These are phyloP conservation scores for Pleurotus cornucopiae DNA, from an alignment of 768 basidiomycete genomes.

Conservation along the genomic window DNA sequence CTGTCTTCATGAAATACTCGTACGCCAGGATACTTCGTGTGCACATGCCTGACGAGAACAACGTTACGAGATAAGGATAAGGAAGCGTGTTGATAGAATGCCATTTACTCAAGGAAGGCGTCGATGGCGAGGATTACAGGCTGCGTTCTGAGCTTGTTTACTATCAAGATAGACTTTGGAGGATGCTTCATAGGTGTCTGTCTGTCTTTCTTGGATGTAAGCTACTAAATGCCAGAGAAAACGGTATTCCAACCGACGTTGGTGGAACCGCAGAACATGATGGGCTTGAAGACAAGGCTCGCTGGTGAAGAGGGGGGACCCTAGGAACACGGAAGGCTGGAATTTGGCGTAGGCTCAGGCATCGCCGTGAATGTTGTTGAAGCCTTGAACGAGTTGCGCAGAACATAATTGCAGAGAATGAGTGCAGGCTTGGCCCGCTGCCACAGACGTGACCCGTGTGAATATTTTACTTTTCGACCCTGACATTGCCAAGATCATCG, in stretches of 20 bases:
- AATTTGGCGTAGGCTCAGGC: background rate
- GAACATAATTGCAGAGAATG: background rate
- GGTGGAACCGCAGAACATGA: background rate
- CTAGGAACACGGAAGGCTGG: background rate
- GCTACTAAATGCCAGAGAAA: conserved; percentile 1
- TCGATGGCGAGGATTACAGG: conserved; percentile 75
- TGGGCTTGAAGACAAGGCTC: background rate
- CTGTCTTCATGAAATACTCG: conserved; percentile 66
- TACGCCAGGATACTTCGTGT: conserved; percentile 52
- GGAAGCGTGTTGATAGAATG: background rate
- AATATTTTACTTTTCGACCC: no score
- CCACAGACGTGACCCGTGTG: no score
- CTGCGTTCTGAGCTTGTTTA: conserved; percentile 77
- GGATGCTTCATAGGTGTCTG: conserved; percentile 28
- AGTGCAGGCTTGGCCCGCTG: no score
- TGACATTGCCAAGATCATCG: no score
- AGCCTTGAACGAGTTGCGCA: background rate
- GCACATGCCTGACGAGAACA: conserved; percentile 44
- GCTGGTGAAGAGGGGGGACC: background rate
- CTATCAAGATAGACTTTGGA: conserved; percentile 66
- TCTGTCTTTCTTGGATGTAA: conserved; percentile 28
- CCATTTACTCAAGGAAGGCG: conserved; percentile 61
- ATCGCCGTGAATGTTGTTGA: background rate
- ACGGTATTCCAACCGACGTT: conserved; percentile 5
- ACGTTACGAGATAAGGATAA: background rate